phyloP scores from a whole-genome alignment of 805 yeast genomes.

The Candida ortonii region DNA sequence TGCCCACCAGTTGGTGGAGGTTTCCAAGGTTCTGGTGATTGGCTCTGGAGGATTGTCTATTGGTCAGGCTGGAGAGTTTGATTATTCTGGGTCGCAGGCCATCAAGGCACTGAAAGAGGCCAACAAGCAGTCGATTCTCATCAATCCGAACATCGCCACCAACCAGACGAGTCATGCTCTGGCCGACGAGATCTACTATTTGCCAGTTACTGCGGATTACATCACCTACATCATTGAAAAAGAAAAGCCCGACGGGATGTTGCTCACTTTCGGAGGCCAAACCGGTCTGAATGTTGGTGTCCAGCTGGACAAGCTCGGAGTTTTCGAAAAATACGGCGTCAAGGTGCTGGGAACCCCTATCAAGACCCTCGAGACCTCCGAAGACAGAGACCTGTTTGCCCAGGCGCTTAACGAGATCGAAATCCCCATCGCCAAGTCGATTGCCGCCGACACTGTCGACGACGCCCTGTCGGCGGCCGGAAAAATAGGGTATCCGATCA shows the following conservation, averaged over 20 bases:
- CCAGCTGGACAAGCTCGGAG: constrained; percentile 90
- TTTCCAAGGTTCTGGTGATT: constrained; percentile 80
- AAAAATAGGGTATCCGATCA: constrained; percentile 87
- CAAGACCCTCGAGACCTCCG: constrained; percentile 91
- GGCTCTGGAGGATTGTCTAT: constrained; percentile 98
- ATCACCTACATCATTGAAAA: constrained; percentile 92
- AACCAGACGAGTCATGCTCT: constrained; percentile 93
- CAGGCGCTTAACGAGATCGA: constrained; percentile 92
- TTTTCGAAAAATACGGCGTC: constrained; percentile 83
- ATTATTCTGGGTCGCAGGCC: constrained; percentile 96
- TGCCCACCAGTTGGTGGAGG: constrained; percentile 72
- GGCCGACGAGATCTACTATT: constrained; percentile 92
- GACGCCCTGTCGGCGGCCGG: constrained; percentile 92
- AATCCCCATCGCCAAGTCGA: constrained; percentile 95
- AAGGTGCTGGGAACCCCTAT: constrained; percentile 98
- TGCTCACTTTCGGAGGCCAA: constrained; percentile 97
- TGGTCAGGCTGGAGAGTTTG: constrained; percentile 99
- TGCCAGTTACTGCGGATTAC: constrained; percentile 97
- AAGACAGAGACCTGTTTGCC: constrained; percentile 95
- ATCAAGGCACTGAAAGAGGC: constrained; percentile 94
- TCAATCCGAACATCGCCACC: constrained; percentile 95
- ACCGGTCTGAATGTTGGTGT: constrained; percentile 97
- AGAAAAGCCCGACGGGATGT: constrained; percentile 94
- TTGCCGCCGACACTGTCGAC: constrained; percentile 91
- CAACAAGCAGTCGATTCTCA: constrained; percentile 76